A percentile compares a stretch with the other conserved stretches of the same genome.
Evolutionary conservation across 2,329 filamentous ascomycete species (phyloP).

Genomic region (Kalmusia sp.): DNA sequence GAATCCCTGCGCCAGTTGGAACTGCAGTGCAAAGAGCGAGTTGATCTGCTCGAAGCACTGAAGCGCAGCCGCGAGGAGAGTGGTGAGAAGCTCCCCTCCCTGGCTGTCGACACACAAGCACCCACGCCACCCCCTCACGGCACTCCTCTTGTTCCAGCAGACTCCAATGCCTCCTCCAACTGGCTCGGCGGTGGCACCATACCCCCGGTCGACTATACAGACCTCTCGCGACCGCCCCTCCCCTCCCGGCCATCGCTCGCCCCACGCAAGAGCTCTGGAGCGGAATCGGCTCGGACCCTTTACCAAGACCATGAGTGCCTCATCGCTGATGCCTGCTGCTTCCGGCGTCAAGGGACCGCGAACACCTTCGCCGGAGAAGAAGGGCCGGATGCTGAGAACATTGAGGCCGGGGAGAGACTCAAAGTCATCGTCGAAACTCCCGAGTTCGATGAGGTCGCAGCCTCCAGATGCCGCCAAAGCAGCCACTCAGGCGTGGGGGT

Average conservation of each 20-base stretch:
- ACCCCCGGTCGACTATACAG: constrained; percentile 78
- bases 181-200: constrained; percentile 85
- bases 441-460: constrained; percentile 51
- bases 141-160: constrained; percentile 16
- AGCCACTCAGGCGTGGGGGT: constrained; percentile 67
- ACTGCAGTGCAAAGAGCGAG: constrained; percentile 89
- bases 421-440: constrained; percentile 55
- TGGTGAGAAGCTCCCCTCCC: constrained; percentile 41
- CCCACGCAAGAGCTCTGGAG: constrained; percentile 55
- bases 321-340: constrained; percentile 43
- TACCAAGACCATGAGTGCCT: constrained; percentile 27
- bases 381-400: constrained; percentile 63
- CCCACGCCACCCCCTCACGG: constrained; percentile 33
- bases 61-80: constrained; percentile 68
- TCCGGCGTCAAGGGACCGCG: constrained; percentile 56
- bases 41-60: constrained; percentile 85
- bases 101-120: constrained; percentile 25
- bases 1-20: constrained; percentile 85
- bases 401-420: constrained; percentile 56
- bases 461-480: constrained; percentile 67
- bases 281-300: constrained; percentile 29
- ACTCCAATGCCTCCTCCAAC: constrained; percentile 23
- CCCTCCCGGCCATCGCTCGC: constrained; percentile 62
- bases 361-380: constrained; percentile 69
- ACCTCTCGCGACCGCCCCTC: constrained; percentile 73